These are phyloP conservation scores for Pythium aristosporum DNA, from an alignment of 352 stramenopile species.

Conservation along the genomic window DNA sequence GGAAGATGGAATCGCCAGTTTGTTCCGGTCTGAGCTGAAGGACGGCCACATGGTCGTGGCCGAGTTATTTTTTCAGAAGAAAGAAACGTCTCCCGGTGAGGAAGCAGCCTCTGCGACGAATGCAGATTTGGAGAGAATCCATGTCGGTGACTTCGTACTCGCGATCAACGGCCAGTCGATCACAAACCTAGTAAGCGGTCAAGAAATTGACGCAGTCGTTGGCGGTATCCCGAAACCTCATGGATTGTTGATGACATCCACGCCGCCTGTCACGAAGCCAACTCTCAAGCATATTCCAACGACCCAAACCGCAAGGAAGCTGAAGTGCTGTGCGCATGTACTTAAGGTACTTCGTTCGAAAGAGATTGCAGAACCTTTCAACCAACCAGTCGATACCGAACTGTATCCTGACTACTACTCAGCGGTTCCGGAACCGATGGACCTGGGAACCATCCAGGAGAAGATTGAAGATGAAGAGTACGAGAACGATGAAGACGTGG, in stretches of 20 bases:
- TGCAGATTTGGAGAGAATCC: conserved; percentile 11
- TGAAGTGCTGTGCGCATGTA: conserved; percentile 71
- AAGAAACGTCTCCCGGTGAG: background rate
- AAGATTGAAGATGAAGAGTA: conserved; percentile 88
- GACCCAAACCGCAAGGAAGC: conserved; percentile 49
- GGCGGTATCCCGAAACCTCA: conserved; percentile 30
- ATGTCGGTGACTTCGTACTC: conserved; percentile 20
- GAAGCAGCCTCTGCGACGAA: conserved; percentile 6
- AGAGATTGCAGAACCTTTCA: conserved; percentile 76
- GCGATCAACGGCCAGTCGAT: conserved; percentile 22
- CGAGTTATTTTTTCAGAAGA: conserved; percentile 16
- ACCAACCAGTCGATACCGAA: conserved; percentile 79
- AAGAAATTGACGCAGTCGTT: conserved; percentile 8
- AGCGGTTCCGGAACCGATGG: conserved; percentile 77
- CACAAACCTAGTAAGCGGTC: background rate
- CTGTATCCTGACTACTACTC: conserved; percentile 85
- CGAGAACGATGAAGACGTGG: conserved; percentile 75
- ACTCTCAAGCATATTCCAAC: conserved; percentile 60
- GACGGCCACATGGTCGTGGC: conserved; percentile 45
- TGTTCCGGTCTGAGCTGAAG: conserved; percentile 30
- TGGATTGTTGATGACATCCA: conserved; percentile 57
- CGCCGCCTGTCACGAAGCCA: conserved; percentile 40
- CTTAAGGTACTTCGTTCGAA: conserved; percentile 78
- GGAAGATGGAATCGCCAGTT: conserved; percentile 27
- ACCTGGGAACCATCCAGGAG: conserved; percentile 76